Evolutionary conservation across 2,329 filamentous ascomycete genomes (phyloP), one percentile per base, ranked within the genome.

Genomic region (Diaporthe vaccinii): DNA sequence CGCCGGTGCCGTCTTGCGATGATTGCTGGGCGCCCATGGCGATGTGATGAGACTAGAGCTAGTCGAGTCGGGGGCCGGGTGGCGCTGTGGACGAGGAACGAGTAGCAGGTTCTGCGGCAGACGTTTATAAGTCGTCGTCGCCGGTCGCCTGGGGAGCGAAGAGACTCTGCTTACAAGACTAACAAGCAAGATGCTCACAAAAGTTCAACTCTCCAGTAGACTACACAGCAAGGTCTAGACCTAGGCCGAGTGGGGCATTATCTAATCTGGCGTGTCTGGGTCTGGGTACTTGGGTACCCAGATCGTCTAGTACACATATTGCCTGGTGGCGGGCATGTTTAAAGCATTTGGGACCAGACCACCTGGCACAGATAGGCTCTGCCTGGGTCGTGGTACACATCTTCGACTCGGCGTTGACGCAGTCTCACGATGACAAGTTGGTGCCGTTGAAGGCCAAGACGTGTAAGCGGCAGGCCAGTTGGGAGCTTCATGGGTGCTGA

Each of bases 11-110:
- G 20, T 69, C 75, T 34, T 73, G 62, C 9, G 88, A 86, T 25
- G 90, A 91, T 82, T 91, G 90, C 75, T 90, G 86, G 58, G 87
- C 89, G 69, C 90, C 90, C 90, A 91, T 89, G 55, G 55, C 76
- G 73, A 72, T 28, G 53, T 77, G 72, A 72, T n/a, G 5, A 46
- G 41, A 10, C 49, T 44, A 41, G 15, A 61, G 58, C 71, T 28
- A 25, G 58, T 65, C n/a, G 58, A 46, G 58, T 34, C 31, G 58
- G 34, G 34, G 17, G 34, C 34, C 5, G n/a, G 15, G 15, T 9
- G 44, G 7, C 36, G 41, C 14, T 17, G 41, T 3, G 61, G 59
- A 28, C 41, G 62, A n/a, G 36, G 7, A 15, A 15, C 55, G 20
- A 58, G 17, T 3, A 36, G 55, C 22, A n/a, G 25, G 4, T 17